Evolutionary conservation across 306 rosid genomes (phyloP), one percentile per base, ranked within the genome.

Genomic region (Cucurbita argyrosperma): DNA sequence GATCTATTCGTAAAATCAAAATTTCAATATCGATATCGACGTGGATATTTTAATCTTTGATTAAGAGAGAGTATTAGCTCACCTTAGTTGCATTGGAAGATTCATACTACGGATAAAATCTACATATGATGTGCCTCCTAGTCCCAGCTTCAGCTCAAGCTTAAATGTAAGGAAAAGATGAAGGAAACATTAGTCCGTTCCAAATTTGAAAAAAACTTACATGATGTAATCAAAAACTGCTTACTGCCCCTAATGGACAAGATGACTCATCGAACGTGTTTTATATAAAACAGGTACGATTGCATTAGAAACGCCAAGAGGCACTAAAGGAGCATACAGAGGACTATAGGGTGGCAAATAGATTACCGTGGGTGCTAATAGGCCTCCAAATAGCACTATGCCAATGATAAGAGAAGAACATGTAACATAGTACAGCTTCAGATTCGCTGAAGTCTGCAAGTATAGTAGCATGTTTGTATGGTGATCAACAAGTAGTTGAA

Each of bases 41-140:
- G 2, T 30, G 35, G 4, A 30, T 30, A 30, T 30, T 30, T 30
- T 30, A 30, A 30, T 30, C 35, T 26, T 26, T 2, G 35, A 30
- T 30, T 30, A 30, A 30, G 61, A 30, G 61, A 71, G 23, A 51
- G 46, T 79, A 82, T 18, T 16, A 74, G 76, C 52, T 74, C 88
- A 93, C 97, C 97, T 93, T 92, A 93, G 85, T 79, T 93, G 98
- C 97, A 90, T 84, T 10, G 98, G 98, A 51, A 93, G 88, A 89
- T 90, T 88, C 80, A 89, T 3, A 77, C 78, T 93, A 69, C 78
- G 77, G 57, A 90, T 93, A 76, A 92, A 92, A 80, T 92, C 98
- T 77, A 80, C 89, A 77, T 92, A 92, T 40, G 98, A 92, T 63
- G 98, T 92, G 80, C 98, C 98, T 64, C 98, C 98, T 26, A 93